Percentiles rank a stretch among this genome's conserved stretches.
Conservation (phyloP, 2,329 filamentous ascomycete genomes). For the Penicillium concentricum region DNA sequence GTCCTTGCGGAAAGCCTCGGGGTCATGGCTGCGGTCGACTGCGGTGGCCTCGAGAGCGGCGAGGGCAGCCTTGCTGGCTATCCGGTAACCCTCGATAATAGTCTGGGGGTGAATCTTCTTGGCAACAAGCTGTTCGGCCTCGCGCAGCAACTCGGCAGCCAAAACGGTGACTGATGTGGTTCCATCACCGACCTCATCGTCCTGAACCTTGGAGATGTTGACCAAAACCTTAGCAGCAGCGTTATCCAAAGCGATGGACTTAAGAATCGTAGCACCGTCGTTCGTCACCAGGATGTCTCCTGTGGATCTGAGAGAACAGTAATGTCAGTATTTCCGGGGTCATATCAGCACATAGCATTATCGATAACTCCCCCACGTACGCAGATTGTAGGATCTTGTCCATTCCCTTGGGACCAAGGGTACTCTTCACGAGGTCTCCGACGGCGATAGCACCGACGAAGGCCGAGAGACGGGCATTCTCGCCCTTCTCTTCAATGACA, state of each 20-base stretch:
- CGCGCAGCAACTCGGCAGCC: slow-evolving; percentile 88
- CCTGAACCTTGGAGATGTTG: slow-evolving; percentile 99
- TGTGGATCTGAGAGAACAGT: slow-evolving; percentile 64
- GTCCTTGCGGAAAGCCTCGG: slow-evolving; percentile 83
- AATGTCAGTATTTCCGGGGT: slow-evolving; percentile 16
- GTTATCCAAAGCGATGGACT: slow-evolving; percentile 97
- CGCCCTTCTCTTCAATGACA: slow-evolving; percentile 95
- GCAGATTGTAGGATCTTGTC: slow-evolving; percentile 97
- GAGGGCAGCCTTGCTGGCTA: slow-evolving; percentile 88
- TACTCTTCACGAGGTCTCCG: slow-evolving; percentile 95
- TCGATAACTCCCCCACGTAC: slow-evolving; percentile 53
- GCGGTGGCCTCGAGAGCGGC: slow-evolving; percentile 79
- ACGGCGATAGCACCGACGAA: slow-evolving; percentile 98
- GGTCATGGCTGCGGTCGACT: slow-evolving; percentile 83
- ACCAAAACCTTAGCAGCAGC: slow-evolving; percentile 97
- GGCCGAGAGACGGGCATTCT: slow-evolving; percentile 97
- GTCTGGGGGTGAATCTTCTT: slow-evolving; percentile 99
- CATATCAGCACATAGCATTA: slow-evolving; percentile 15
- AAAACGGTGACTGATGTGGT: slow-evolving; percentile 97
- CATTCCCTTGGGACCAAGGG: slow-evolving; percentile 96
- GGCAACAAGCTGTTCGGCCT: slow-evolving; percentile 95
- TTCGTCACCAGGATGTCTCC: slow-evolving; percentile 98
- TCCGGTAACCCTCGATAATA: slow-evolving; percentile 97
- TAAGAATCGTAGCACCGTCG: slow-evolving; percentile 96
- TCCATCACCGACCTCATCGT: slow-evolving; percentile 96